These are phyloP conservation scores for Blastosporella zonata DNA, from an alignment of 1,284 basidiomycete species.

Conservation along the genomic window DNA sequence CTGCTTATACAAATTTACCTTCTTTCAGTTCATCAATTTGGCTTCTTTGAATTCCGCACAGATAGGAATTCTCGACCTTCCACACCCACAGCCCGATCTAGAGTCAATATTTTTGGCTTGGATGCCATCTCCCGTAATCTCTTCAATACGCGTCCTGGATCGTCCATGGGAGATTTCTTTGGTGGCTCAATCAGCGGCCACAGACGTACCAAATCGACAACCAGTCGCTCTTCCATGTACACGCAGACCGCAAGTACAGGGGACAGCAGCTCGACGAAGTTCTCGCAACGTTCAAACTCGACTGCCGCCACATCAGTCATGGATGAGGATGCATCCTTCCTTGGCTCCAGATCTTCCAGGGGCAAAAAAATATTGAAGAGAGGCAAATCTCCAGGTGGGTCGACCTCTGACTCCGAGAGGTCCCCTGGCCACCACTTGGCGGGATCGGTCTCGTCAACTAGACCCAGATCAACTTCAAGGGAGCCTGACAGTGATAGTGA, in stretches of 20 bases:
- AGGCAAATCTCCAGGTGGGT: slow-evolving; percentile 53
- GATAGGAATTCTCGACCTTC: slow-evolving; percentile 72
- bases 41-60: slow-evolving; percentile 81
- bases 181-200: slow-evolving; percentile 63
- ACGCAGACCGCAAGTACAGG: slow-evolving; percentile 63
- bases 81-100: slow-evolving; percentile 77
- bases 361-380: slow-evolving; percentile 57
- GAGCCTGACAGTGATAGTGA: slow-evolving; percentile 41
- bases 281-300: slow-evolving; percentile 68
- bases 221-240: slow-evolving; percentile 67
- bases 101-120: slow-evolving; percentile 78
- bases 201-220: slow-evolving; percentile 60
- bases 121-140: slow-evolving; percentile 82
- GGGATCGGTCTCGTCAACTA: slow-evolving; percentile 33
- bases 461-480: slow-evolving; percentile 42
- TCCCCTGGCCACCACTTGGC: slow-evolving; percentile 32
- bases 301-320: slow-evolving; percentile 58
- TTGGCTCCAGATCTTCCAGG: slow-evolving; percentile 46
- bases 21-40: slow-evolving; percentile 75
- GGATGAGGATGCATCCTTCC: slow-evolving; percentile 55
- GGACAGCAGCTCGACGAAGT: slow-evolving; percentile 63
- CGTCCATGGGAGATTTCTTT: slow-evolving; percentile 66
- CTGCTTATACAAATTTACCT: slow-evolving; percentile 4
- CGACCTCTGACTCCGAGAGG: slow-evolving; percentile 45
- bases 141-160: slow-evolving; percentile 61